Evolutionary conservation across 495 filamentous ascomycete species (phyloP).

Genomic region (Annulohypoxylon nitens): DNA sequence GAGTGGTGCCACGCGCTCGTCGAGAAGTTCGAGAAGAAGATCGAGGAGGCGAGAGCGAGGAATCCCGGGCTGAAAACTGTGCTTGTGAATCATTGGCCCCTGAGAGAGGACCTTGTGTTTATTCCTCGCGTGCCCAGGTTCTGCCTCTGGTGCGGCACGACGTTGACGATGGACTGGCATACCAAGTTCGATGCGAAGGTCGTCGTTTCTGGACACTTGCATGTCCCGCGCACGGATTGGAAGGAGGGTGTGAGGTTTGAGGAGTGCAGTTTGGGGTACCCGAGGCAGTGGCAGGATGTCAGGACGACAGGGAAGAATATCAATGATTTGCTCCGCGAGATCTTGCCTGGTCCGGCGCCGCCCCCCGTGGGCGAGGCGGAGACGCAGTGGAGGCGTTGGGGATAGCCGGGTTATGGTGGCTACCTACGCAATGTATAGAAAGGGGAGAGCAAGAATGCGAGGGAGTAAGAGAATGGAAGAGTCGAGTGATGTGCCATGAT

Average conservation of each 20-base stretch:
- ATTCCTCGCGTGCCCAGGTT: conserved; percentile 53
- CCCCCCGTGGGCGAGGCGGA: conserved; percentile 40
- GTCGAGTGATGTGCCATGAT: neutral
- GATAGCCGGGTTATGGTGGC: conserved; percentile 22
- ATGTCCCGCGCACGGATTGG: conserved; percentile 54
- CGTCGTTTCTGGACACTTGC: conserved; percentile 52
- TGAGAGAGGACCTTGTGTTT: conserved; percentile 53
- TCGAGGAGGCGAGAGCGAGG: conserved; percentile 23
- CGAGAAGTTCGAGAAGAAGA: conserved; percentile 37
- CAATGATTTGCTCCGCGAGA: conserved; percentile 52
- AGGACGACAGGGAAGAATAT: conserved; percentile 41
- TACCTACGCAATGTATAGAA: neutral
- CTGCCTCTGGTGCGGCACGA: conserved; percentile 54
- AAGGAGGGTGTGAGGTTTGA: conserved; percentile 52
- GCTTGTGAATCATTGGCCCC: conserved; percentile 53
- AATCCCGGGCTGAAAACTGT: conserved; percentile 39
- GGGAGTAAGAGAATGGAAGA: neutral
- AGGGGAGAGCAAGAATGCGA: neutral
- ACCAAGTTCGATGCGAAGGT: conserved; percentile 51
- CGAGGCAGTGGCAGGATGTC: conserved; percentile 52
- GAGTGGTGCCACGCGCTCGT: conserved; percentile 49
- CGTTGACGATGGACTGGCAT: conserved; percentile 52
- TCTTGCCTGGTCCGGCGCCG: conserved; percentile 48
- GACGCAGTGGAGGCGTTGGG: conserved; percentile 47
- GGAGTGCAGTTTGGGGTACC: conserved; percentile 53